Evolutionary conservation across 495 filamentous ascomycete species (phyloP).

Genomic region (Staphylotrichum longicolle): DNA sequence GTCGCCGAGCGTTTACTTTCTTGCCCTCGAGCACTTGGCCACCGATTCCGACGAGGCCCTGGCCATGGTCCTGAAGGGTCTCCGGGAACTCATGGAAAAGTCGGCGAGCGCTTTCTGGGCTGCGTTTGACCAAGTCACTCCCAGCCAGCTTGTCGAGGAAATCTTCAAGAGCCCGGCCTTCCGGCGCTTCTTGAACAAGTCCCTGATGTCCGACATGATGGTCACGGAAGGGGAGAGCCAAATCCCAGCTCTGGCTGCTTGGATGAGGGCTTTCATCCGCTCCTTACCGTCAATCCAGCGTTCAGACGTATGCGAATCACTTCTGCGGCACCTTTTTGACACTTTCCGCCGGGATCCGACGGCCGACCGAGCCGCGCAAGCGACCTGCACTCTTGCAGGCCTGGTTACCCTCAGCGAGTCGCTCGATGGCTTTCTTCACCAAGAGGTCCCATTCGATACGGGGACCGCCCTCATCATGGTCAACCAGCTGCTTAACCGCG

Average conservation of each 20-base stretch:
- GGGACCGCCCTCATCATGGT: slow-evolving; percentile 51
- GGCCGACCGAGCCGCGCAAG: slow-evolving; percentile 37
- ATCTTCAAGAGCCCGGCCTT: slow-evolving; percentile 72
- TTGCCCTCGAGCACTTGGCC: slow-evolving; percentile 72
- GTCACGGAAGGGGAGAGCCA: slow-evolving; percentile 57
- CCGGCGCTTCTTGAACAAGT: slow-evolving; percentile 55
- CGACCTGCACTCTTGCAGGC: slow-evolving; percentile 48
- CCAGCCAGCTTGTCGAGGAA: slow-evolving; percentile 69
- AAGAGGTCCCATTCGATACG: slow-evolving; percentile 41
- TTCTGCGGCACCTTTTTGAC: slow-evolving; percentile 67
- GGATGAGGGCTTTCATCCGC: slow-evolving; percentile 70
- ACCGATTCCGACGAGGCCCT: slow-evolving; percentile 58
- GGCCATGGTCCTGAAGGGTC: slow-evolving; percentile 59
- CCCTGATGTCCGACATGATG: slow-evolving; percentile 54
- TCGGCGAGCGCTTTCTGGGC: slow-evolving; percentile 81
- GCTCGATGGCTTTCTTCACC: slow-evolving; percentile 44
- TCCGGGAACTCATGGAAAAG: slow-evolving; percentile 66
- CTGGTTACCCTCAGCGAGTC: slow-evolving; percentile 46
- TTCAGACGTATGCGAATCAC: slow-evolving; percentile 65
- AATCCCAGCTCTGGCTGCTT: slow-evolving; percentile 55
- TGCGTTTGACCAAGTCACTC: slow-evolving; percentile 73
- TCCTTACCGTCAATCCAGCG: slow-evolving; percentile 71
- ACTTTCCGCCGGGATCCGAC: slow-evolving; percentile 55
- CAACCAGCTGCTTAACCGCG: slow-evolving; percentile 49
- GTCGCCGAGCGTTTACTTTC: slow-evolving; percentile 63